Percentiles rank a stretch among this genome's conserved stretches.
Evolutionary conservation across 2,329 filamentous ascomycete genomes (phyloP).

Genomic region (Scedosporium aurantiacum): DNA sequence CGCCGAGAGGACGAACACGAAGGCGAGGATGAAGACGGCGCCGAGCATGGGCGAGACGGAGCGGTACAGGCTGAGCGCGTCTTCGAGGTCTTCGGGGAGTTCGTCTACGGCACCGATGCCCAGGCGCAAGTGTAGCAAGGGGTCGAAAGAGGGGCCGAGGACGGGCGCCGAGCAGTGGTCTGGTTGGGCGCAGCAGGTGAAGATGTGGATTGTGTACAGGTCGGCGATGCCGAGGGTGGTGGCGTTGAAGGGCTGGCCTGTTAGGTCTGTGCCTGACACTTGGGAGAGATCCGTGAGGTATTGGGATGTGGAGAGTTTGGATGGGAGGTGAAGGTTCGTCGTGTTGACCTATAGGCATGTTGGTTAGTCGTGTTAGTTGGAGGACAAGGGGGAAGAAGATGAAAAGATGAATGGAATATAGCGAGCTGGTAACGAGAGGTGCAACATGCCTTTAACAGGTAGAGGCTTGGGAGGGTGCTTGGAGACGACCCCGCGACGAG

Average conservation of each 20-base stretch:
- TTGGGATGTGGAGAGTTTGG: conserved; percentile 19
- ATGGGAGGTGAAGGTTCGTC: conserved; percentile 16
- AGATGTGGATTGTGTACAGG: conserved; percentile 20
- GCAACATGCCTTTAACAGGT: conserved; percentile 21
- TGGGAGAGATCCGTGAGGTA: conserved; percentile 21
- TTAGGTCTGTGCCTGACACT: conserved; percentile 20
- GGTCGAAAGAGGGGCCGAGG: conserved; percentile 21
- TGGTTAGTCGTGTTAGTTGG: background rate
- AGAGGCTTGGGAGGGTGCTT: conserved; percentile 14
- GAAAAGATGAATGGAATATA: background rate
- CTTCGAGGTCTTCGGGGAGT: conserved; percentile 12
- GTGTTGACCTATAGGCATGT: conserved; percentile 17
- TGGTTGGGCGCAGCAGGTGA: conserved; percentile 17
- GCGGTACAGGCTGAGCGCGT: conserved; percentile 17
- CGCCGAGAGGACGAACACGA: conserved; percentile 12
- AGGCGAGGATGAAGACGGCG: conserved; percentile 18
- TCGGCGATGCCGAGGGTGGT: conserved; percentile 17
- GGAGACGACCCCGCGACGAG: conserved; percentile 18
- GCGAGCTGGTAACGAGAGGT: background rate
- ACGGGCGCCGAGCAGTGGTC: conserved; percentile 17
- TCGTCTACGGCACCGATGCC: conserved; percentile 14
- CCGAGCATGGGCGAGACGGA: conserved; percentile 17
- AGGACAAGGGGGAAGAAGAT: background rate
- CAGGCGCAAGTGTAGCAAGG: conserved; percentile 19
- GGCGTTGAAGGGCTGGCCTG: conserved; percentile 18